Base-by-base conservation (phyloP, 2,329 filamentous ascomycete genomes). In the Beauveria sp. region DNA sequence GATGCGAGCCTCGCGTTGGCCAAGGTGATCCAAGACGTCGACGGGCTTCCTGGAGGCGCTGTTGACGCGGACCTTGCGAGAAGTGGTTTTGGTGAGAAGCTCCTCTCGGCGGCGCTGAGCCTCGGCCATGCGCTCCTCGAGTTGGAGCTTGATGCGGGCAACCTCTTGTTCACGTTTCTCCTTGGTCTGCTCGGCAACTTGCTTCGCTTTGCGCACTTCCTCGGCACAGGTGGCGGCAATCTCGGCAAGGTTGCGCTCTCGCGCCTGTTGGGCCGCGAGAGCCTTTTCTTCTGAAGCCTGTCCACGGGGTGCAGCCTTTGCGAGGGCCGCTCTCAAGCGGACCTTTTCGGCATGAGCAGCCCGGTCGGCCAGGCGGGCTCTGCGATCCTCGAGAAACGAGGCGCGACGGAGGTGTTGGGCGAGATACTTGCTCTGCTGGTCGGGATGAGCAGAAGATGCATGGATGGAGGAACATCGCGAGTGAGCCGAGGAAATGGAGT, bases 261-360 rank as follows among this genome's bases (percentile, higher is more conserved):
- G 83, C 1, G 90, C 88, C 65, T 91, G 83, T 64, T 91, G 86
- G 5, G 90, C 90, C 6, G 90, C 90, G 62, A 92, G 75, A 3
- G 90, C 89, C 56, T 88, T 81, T 73, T 93, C 89, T 71, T 93
- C 90, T 50, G 86, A 89, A 60, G 86, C 85, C 38, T 77, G 84
- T 66, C 87, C 85, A 22, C 82, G 79, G 2, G 86, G 83, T 7
- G 85, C 81, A 3, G 89, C 86, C 74, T 91, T 92, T 63, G 86
- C 88, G 62, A 89, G 73, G 73, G 89, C 89, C 49, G 90, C 90
- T 42, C 89, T 83, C 63, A 91, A 75, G 57, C 90, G 86, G 18
- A 95, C 90, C 71, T 93, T 93, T 73, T 95, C 90, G 24, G 88
- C 90, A 73, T 95, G 90, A 8, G 88, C 88, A 30, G 90, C 90